Evolutionary conservation across 768 basidiomycete species (phyloP).

Genomic region (Agaricus blazei): DNA sequence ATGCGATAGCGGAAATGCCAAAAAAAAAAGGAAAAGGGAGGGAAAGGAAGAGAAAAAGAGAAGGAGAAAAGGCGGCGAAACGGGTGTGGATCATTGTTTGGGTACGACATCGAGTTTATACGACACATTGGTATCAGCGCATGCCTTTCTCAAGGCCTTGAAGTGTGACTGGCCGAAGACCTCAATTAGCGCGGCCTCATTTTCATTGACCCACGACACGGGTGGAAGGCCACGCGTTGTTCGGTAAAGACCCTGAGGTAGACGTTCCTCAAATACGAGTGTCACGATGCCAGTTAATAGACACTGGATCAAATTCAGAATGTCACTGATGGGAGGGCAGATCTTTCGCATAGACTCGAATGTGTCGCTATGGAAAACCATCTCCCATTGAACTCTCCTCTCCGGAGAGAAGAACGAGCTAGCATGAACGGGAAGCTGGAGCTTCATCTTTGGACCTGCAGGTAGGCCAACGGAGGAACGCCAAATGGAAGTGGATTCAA

Average conservation of each 20-base stretch:
- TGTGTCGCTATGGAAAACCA: constrained; percentile 80
- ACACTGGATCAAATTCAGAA: constrained; percentile 64
- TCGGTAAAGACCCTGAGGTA: constrained; percentile 64
- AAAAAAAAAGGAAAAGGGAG: constrained; percentile 11
- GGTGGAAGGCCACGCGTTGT: constrained; percentile 78
- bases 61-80: constrained; percentile 5
- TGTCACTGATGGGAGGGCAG: constrained; percentile 64
- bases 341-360: constrained; percentile 69
- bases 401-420: constrained; percentile 85
- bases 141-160: constrained; percentile 67
- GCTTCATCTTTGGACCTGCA: constrained; percentile 65
- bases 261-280: constrained; percentile 68
- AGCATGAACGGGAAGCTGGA: constrained; percentile 74
- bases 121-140: constrained; percentile 62
- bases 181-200: constrained; percentile 62
- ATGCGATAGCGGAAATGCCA: constrained; percentile 5
- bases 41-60: constrained; percentile 3
- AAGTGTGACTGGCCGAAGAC: constrained; percentile 73
- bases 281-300: constrained; percentile 70
- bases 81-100: constrained; percentile 10
- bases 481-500: constrained; percentile 77
- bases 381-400: constrained; percentile 81
- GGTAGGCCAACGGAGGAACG: constrained; percentile 72
- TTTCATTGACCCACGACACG: constrained; percentile 68
- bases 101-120: constrained; percentile 69